Conservation (phyloP, 441 rosid genomes). For the Erodium trifolium region DNA sequence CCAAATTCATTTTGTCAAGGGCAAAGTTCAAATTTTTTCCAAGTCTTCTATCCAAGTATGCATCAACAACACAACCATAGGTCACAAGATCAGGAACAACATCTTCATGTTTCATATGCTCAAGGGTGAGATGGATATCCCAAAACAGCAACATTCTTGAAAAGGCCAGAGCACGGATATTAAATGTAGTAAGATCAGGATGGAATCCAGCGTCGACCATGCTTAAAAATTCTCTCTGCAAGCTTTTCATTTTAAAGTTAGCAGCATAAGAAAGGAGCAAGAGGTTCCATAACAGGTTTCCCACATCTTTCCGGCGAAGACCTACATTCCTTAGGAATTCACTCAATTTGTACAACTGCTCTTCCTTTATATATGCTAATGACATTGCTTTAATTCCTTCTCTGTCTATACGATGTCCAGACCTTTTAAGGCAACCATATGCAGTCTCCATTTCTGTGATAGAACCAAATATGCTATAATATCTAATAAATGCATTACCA, state of each 20-base stretch:
- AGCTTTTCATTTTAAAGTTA: slow-evolving; percentile 70
- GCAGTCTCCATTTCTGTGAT: slow-evolving; percentile 56
- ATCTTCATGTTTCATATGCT: slow-evolving; percentile 53
- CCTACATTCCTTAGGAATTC: slow-evolving; percentile 59
- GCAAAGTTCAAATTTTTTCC: slow-evolving; percentile 54
- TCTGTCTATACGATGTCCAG: slow-evolving; percentile 43
- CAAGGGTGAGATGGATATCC: slow-evolving; percentile 80
- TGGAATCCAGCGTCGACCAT: slow-evolving; percentile 52
- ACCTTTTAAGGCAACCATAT: slow-evolving; percentile 45
- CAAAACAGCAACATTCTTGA: slow-evolving; percentile 66
- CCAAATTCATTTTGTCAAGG: slow-evolving; percentile 41
- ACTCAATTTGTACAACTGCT: slow-evolving; percentile 46
- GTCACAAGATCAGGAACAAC: slow-evolving; percentile 70
- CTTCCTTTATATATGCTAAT: slow-evolving; percentile 37
- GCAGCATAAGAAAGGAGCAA: slow-evolving; percentile 60
- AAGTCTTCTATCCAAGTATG: slow-evolving; percentile 56
- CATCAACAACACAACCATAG: slow-evolving; percentile 64
- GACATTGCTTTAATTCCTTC: slow-evolving; percentile 56
- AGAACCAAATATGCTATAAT: slow-evolving; percentile 47
- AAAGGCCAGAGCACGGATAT: slow-evolving; percentile 58
- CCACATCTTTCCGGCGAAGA: slow-evolving; percentile 45
- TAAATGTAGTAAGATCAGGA: slow-evolving; percentile 66
- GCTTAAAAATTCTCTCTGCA: slow-evolving; percentile 61
- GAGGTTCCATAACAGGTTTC: slow-evolving; percentile 65
- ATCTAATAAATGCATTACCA: slow-evolving; percentile 42